Evolutionary conservation across 345 rosid species (phyloP), one percentile per base, ranked within the genome.

Genomic region (Salix caprea): DNA sequence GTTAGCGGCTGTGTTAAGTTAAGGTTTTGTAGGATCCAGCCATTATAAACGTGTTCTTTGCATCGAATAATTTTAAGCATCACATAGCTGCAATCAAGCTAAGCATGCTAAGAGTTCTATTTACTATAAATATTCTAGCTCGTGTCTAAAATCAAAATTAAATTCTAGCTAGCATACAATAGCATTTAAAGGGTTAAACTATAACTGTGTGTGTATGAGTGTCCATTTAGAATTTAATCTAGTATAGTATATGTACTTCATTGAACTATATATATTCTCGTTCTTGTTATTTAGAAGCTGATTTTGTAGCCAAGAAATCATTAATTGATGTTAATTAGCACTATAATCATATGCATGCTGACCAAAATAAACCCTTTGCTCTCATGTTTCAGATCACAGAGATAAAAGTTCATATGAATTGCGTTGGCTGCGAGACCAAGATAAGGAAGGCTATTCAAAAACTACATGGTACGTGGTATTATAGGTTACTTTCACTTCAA

Each of bases 341-440:
- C 2, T 52, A 19, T 16, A 8, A 14, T 36, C 42, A 11, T 64
- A 44, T 64, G n/a, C 62, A 70, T 28, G 12, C 10, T 7, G 9
- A 21, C 39, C 24, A 71, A 72, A 23, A 18, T 58, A 12, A 26
- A 1, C 9, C 28, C 21, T 11, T 6, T 32, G 37, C 36, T 77
- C 7, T 7, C 32, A 26, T 52, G 3, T 54, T 71, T n/a, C 72
- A 94, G 98, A 82, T 94, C 2, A 79, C 85, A 46, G 93, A 89
- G 79, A 83, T 94, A 87, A 83, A 78, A 28, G 97, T 94, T 39
- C 83, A 87, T 28, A 94, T 94, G 85, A 92, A 92, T 69, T 92
- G 96, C 69, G 78, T 85, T 54, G 97, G 96, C 76, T 91, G 98
- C 60, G 90, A 86, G 79, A 77, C 58, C 52, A 90, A 84, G 77